Evolutionary conservation across 768 basidiomycete species (phyloP), one percentile per base, ranked within the genome.

Genomic region (Rhodotorula babjevae): DNA sequence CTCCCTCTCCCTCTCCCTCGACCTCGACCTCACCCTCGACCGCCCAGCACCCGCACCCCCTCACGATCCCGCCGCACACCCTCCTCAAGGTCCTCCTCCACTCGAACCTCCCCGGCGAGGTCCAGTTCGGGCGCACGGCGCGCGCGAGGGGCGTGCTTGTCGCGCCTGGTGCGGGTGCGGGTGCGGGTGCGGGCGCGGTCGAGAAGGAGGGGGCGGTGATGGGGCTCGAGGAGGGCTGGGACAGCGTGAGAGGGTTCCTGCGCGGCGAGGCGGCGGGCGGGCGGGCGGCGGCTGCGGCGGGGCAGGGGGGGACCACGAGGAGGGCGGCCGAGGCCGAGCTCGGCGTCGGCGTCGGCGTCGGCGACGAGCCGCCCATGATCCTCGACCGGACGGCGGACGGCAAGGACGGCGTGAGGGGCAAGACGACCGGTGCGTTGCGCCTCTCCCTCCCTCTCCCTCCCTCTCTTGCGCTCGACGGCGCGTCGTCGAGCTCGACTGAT

Each of bases 81-180:
- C 69, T 76, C 62, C 27, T 40, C 23, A 78, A 78, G 57, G 60
- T 76, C n/a, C 61, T 78, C 52, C 59, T 78, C 40, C 77, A 78
- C 69, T 69, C 73, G n/a, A 76, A 78, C 68, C 63, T 72, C 23
- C 77, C 77, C 11, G 77, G 77, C 36, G 66, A 78, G 52, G 62
- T 75, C 52, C 67, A 72, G 31, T 78, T 76, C 53, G 77, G 77
- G 0, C 61, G 77, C 21, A 72, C 73, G 15, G 36, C 65, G 11
- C 68, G 71, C 25, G 67, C 63, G 6, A 3, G 10, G 0, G 75
- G 73, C 71, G 52, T 18, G 46, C 10, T 78, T 23, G 10, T 46
- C 14, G 12, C 36, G 36, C 36, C 36, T 36, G 36, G 5, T 4
- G 36, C 36, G 9, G 36, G 36, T 9, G 36, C 4, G 5, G 36